Evolutionary conservation across 768 basidiomycete genomes (phyloP).

Genomic region (Suillus spraguei): DNA sequence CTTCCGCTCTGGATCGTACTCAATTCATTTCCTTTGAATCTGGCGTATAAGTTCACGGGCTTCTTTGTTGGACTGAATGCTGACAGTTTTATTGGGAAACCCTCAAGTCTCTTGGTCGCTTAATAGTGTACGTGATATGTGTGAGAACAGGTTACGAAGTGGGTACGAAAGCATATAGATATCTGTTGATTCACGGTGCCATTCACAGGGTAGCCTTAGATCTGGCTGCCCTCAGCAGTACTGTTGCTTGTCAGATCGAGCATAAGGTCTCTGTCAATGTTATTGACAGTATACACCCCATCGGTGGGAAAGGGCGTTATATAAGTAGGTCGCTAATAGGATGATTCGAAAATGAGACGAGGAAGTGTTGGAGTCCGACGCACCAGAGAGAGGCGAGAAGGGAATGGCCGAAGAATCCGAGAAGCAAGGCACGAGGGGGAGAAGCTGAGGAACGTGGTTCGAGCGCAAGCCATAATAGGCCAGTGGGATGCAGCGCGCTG

Average conservation of each 20-base stretch:
- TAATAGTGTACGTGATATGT: not conserved
- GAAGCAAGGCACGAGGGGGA: too few species aligned
- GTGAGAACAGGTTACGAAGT: not conserved
- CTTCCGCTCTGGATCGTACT: too few species aligned
- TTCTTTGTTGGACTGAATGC: not conserved
- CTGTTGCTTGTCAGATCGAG: not conserved
- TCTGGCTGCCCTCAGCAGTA: not conserved
- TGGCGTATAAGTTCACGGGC: too few species aligned
- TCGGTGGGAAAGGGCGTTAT: not conserved
- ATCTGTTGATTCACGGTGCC: not conserved
- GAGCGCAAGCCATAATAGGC: too few species aligned
- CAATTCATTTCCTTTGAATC: too few species aligned
- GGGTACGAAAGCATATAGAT: not conserved
- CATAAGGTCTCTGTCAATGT: not conserved
- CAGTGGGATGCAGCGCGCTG: too few species aligned
- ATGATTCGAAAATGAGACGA: not conserved
- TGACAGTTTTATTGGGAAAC: not conserved
- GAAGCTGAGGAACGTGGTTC: too few species aligned
- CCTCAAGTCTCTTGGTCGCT: not conserved
- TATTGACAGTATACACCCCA: not conserved
- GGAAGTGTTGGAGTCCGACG: too few species aligned
- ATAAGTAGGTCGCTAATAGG: not conserved
- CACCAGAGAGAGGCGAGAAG: too few species aligned
- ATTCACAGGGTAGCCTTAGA: not conserved
- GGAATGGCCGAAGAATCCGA: too few species aligned